Evolutionary conservation across 495 filamentous ascomycete genomes (phyloP).

Genomic region (Hapsidospora chrysogenum): DNA sequence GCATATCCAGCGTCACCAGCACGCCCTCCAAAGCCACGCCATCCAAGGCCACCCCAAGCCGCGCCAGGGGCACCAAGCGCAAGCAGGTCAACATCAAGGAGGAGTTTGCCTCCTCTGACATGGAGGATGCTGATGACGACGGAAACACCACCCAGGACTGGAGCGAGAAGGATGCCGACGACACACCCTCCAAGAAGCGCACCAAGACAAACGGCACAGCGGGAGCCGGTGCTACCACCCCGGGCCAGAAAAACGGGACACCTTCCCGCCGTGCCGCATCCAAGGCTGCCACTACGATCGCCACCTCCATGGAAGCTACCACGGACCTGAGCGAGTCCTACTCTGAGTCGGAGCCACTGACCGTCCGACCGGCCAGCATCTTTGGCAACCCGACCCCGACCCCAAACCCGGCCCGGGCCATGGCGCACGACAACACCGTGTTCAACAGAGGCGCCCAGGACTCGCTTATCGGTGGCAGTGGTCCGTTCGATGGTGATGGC

Average conservation of each 20-base stretch:
- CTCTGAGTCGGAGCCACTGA: neutral
- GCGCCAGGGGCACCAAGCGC: neutral
- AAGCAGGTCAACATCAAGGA: constrained; percentile 4
- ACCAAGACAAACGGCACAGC: neutral
- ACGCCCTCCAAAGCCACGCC: constrained; percentile 5
- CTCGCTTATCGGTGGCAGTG: too few species aligned
- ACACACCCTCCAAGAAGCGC: constrained; percentile 5
- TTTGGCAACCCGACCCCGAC: too few species aligned
- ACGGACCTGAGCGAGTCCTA: constrained; percentile 1
- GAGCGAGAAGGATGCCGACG: constrained; percentile 11
- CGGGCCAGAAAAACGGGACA: constrained; percentile 2
- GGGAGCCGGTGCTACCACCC: neutral
- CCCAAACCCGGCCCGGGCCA: neutral
- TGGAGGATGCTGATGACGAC: constrained; percentile 10
- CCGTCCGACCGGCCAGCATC: neutral
- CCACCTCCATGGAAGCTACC: neutral
- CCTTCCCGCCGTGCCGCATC: neutral
- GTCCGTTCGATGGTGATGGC: too few species aligned
- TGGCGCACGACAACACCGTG: neutral
- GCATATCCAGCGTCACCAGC: neutral
- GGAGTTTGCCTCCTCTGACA: neutral
- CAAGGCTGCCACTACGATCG: constrained; percentile 3
- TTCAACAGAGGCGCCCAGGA: too few species aligned
- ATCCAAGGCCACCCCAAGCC: neutral
- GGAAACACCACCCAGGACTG: constrained; percentile 8